Conservation (phyloP, 495 filamentous ascomycete genomes). For the Aspergillus affinis region DNA sequence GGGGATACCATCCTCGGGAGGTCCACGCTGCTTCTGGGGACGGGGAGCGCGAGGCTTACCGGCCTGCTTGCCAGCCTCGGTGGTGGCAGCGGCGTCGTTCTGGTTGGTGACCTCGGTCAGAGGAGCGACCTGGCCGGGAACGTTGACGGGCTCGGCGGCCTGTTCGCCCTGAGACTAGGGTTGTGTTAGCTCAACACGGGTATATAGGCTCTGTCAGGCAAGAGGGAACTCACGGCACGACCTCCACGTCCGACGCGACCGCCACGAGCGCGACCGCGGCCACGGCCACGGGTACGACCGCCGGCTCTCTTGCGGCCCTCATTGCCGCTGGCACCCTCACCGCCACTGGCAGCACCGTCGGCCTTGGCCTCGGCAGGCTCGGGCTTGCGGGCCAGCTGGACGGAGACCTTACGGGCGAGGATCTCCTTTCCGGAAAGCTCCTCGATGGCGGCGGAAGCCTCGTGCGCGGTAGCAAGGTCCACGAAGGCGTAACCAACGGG, state of each 20-base stretch:
- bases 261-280: slow-evolving; percentile 71
- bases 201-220: not conserved
- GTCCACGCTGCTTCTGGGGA: slow-evolving; percentile 74
- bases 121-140: slow-evolving; percentile 32
- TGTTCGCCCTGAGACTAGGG: slow-evolving; percentile 27
- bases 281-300: slow-evolving; percentile 74
- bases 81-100: slow-evolving; percentile 50
- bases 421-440: slow-evolving; percentile 97
- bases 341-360: slow-evolving; percentile 65
- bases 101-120: slow-evolving; percentile 53
- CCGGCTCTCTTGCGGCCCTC: slow-evolving; percentile 78
- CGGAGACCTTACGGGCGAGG: slow-evolving; percentile 95
- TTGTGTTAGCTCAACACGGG: slow-evolving; percentile 2
- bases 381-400: slow-evolving; percentile 97
- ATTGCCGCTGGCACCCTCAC: slow-evolving; percentile 65
- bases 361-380: slow-evolving; percentile 77
- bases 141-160: slow-evolving; percentile 18
- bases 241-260: slow-evolving; percentile 63
- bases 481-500: slow-evolving; percentile 99
- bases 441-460: slow-evolving; percentile 90
- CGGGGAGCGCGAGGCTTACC: slow-evolving; percentile 49
- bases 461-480: slow-evolving; percentile 87
- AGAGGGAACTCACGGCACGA: slow-evolving; percentile 61
- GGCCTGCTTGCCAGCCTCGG: slow-evolving; percentile 62
- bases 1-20: slow-evolving; percentile 94